Conservation (phyloP, 176 grass and related monocot genomes). For the Carex parvula region DNA sequence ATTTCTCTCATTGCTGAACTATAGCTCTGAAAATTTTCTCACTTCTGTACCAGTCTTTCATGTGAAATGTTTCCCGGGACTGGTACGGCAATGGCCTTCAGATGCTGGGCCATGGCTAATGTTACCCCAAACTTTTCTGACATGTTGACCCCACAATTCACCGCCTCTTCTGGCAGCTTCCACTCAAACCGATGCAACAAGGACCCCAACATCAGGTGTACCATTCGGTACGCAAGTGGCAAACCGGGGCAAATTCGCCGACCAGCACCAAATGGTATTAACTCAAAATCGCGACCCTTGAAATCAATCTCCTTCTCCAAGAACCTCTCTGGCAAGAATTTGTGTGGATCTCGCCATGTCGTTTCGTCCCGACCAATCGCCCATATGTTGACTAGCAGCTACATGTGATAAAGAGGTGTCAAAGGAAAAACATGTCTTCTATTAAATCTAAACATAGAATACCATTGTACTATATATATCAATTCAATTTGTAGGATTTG, state of each 20-base stretch:
- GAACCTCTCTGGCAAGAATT: conserved; percentile 47
- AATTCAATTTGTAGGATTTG: neutral
- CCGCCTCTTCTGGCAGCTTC: neutral
- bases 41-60: neutral
- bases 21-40: neutral
- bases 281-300: neutral
- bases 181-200: conserved; percentile 35
- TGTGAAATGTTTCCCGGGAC: neutral
- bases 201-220: conserved; percentile 37
- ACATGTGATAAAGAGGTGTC: neutral
- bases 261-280: conserved; percentile 37
- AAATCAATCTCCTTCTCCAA: conserved; percentile 13
- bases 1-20: neutral
- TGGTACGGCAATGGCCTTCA: conserved; percentile 6
- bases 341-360: conserved; percentile 20
- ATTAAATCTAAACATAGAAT: neutral
- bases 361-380: conserved; percentile 25
- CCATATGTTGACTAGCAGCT: conserved; percentile 42
- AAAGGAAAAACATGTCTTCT: neutral
- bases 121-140: conserved; percentile 28
- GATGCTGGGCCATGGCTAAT: conserved; percentile 22
- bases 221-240: conserved; percentile 20
- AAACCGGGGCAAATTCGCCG: conserved; percentile 28
- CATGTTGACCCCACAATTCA: conserved; percentile 17
- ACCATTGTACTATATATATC: neutral